Conservation (phyloP, 2,329 filamentous ascomycete genomes). For the Botrytis pseudocinerea region DNA sequence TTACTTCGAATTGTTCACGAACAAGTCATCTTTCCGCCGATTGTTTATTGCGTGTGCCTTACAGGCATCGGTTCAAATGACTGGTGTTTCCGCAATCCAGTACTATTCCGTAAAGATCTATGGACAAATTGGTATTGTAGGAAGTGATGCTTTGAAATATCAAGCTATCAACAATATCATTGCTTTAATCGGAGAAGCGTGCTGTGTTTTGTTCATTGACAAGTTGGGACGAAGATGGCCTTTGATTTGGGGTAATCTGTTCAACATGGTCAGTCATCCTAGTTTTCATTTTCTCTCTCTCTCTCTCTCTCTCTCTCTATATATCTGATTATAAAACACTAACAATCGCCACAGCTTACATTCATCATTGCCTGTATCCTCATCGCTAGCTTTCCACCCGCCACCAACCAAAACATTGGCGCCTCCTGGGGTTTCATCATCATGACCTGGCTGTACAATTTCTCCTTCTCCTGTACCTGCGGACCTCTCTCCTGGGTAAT, state of each 20-base stretch:
- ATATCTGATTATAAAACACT: neutral
- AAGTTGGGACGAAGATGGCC: conserved; percentile 69
- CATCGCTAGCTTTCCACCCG: conserved; percentile 60
- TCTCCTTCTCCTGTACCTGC: conserved; percentile 70
- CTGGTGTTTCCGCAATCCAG: conserved; percentile 63
- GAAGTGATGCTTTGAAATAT: conserved; percentile 59
- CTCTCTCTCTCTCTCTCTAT: too few species aligned
- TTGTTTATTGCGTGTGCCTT: conserved; percentile 61
- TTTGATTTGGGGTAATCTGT: conserved; percentile 69
- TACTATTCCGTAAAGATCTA: conserved; percentile 63
- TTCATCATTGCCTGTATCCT: conserved; percentile 68
- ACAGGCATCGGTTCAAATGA: conserved; percentile 67
- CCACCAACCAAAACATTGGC: conserved; percentile 48
- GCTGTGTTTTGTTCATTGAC: conserved; percentile 66
- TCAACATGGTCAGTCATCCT: conserved; percentile 53
- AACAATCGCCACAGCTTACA: conserved; percentile 34
- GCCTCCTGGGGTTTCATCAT: conserved; percentile 71
- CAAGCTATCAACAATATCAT: conserved; percentile 66
- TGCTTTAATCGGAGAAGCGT: conserved; percentile 58
- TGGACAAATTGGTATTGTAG: conserved; percentile 58
- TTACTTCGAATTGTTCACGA: conserved; percentile 60
- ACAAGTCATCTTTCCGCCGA: conserved; percentile 61
- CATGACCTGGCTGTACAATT: conserved; percentile 75
- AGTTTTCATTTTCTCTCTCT: neutral
- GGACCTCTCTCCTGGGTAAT: conserved; percentile 60